Evolutionary conservation across 805 yeast genomes (phyloP), one percentile per base, ranked within the genome.

Genomic region (Kodamaea kaohsiungensis): DNA sequence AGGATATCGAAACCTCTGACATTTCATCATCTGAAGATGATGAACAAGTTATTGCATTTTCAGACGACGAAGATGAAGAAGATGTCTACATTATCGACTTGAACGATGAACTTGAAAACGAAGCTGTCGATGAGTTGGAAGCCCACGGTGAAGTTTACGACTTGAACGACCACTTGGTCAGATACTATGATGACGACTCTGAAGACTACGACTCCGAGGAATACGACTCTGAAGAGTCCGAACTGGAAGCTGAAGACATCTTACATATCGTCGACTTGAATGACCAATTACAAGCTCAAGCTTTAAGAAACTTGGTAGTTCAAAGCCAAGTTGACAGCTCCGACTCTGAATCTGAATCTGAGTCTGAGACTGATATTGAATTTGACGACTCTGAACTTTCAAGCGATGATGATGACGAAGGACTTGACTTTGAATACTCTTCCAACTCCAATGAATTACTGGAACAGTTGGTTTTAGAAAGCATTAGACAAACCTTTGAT

Each of bases 211-310:
- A 51, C 45, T 53, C 56, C 10, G 53, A 51, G 18, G 56, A 53
- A 40, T 39, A 27, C 27, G 55, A 52, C 49, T 48, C 48, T 37
- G 43, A 38, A 18, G 35, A 33, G 33, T 46, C 39, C 25, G 51
- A 47, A 12, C 27, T 43, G 42, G 45, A 50, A 40, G 27, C 46
- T 37, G 54, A 46, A 48, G 33, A 19, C 42, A 15, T 25, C 37
- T 13, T 46, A 12, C 40, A 17, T 16, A 30, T 15, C 16, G 62
- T 71, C 25, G 78, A 74, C 64, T 59, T 73, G 66, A 73, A 73
- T 56, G 77, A 74, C 52, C 72, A 67, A 58, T 65, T 73, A 56
- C 73, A 71, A 59, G 72, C 69, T 18, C 67, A 70, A 48, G 75
- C 75, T 6, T 58, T 68, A 46, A 62, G 56, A 39, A 63, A 64